These are phyloP conservation scores for Mrakia hoshinonis DNA, from an alignment of 768 basidiomycete genomes.

Conservation along the genomic window DNA sequence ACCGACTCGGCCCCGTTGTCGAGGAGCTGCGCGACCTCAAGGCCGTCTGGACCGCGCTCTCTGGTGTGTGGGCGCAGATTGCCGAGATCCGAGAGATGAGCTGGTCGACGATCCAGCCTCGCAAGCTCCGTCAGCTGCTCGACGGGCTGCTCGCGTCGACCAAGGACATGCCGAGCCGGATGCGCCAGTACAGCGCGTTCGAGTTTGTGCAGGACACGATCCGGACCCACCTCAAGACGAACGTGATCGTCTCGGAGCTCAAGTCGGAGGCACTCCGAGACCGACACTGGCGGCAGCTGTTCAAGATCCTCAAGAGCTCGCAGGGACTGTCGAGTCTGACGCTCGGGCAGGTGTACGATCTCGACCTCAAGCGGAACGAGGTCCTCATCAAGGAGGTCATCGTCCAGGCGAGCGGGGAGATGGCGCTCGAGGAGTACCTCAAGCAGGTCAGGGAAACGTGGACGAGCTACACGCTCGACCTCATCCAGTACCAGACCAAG, in stretches of 20 bases:
- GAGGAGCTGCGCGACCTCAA: slow-evolving; percentile 94
- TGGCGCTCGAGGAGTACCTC: slow-evolving; percentile 41
- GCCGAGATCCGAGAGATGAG: slow-evolving; percentile 74
- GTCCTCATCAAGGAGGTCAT: slow-evolving; percentile 84
- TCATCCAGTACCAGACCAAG: slow-evolving; percentile 98
- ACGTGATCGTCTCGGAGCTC: slow-evolving; percentile 79
- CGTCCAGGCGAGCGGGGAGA: slow-evolving; percentile 92
- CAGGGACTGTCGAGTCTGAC: slow-evolving; percentile 60
- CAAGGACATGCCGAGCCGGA: slow-evolving; percentile 96
- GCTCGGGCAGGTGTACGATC: slow-evolving; percentile 88
- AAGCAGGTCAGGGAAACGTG: slow-evolving; percentile 74
- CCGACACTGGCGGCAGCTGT: slow-evolving; percentile 94
- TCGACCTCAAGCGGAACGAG: slow-evolving; percentile 93
- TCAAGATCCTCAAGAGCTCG: slow-evolving; percentile 53
- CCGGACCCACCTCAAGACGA: slow-evolving; percentile 76
- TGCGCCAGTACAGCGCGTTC: slow-evolving; percentile 98
- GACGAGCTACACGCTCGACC: slow-evolving; percentile 88
- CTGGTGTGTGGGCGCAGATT: slow-evolving; percentile 92
- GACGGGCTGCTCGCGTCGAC: slow-evolving; percentile 86
- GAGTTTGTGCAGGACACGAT: slow-evolving; percentile 94
- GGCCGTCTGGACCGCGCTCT: slow-evolving; percentile 96
- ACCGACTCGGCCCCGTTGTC: slow-evolving; percentile 79
- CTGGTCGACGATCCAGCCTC: slow-evolving; percentile 84
- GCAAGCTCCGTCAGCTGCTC: slow-evolving; percentile 87
- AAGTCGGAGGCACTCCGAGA: slow-evolving; percentile 97